Evolutionary conservation across 2,329 filamentous ascomycete species (phyloP).

Genomic region (Exophiala sp.): DNA sequence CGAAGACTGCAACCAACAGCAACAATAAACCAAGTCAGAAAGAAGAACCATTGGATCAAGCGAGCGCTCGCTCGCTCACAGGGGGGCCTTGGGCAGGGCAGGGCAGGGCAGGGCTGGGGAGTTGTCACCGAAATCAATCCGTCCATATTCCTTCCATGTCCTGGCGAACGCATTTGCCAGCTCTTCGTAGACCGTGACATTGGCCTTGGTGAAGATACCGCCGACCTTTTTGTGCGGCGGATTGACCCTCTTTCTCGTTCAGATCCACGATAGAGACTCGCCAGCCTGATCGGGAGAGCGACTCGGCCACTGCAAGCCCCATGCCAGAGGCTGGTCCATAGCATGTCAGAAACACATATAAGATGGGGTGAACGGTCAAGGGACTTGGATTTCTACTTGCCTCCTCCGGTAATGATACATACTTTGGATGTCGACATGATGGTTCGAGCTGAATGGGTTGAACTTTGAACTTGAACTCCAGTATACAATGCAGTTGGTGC

Average conservation of each 20-base stretch:
- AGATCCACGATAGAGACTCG: background rate
- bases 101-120: no score
- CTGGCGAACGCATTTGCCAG: background rate
- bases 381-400: no score
- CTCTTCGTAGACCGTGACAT: background rate
- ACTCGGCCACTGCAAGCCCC: background rate
- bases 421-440: background rate
- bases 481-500: no score
- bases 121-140: background rate
- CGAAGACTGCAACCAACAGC: background rate
- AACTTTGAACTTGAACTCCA: no score
- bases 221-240: background rate
- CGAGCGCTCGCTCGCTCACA: no score
- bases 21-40: no score
- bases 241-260: background rate
- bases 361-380: background rate
- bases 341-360: background rate
- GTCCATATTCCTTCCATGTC: background rate
- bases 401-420: background rate
- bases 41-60: no score
- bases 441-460: constrained; percentile 24
- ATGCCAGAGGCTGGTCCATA: background rate
- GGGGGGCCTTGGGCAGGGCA: no score
- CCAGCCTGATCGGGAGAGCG: background rate
- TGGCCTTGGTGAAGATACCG: background rate